Percentiles rank a stretch among this genome's conserved stretches.
Evolutionary conservation across 495 filamentous ascomycete species (phyloP).

Genomic region (Penicillium canescens): DNA sequence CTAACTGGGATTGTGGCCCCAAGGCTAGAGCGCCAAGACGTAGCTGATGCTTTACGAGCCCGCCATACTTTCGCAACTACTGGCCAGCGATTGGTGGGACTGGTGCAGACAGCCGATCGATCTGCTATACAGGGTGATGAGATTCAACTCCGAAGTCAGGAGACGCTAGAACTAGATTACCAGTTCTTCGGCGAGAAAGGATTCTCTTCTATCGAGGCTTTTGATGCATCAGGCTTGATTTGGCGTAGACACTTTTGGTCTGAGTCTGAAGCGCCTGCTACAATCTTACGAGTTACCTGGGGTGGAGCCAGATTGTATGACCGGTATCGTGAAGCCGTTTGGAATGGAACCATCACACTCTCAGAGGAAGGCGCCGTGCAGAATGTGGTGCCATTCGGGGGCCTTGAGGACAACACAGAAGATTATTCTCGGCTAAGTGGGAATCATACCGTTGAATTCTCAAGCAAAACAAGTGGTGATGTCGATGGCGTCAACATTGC

Average conservation of each 20-base stretch:
- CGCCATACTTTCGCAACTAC: slow-evolving; percentile 28
- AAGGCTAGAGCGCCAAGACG: slow-evolving; percentile 9
- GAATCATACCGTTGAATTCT: slow-evolving; percentile 8
- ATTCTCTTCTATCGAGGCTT: slow-evolving; percentile 27
- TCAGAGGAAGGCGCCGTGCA: neutral
- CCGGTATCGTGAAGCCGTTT: slow-evolving; percentile 25
- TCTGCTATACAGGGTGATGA: slow-evolving; percentile 24
- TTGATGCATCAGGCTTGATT: slow-evolving; percentile 16
- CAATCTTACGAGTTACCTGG: slow-evolving; percentile 18
- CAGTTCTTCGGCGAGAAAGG: slow-evolving; percentile 19
- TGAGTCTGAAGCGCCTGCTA: slow-evolving; percentile 9
- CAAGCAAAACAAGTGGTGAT: slow-evolving; percentile 29
- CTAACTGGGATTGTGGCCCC: slow-evolving; percentile 20
- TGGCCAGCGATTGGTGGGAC: slow-evolving; percentile 23
- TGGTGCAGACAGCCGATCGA: slow-evolving; percentile 5
- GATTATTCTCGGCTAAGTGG: slow-evolving; percentile 9
- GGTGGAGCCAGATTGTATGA: slow-evolving; percentile 23
- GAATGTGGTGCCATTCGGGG: slow-evolving; percentile 12
- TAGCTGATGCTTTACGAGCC: slow-evolving; percentile 18
- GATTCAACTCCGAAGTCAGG: neutral
- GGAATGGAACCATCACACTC: slow-evolving; percentile 15
- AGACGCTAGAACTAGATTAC: slow-evolving; percentile 14
- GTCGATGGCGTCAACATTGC: slow-evolving; percentile 25
- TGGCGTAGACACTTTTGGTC: slow-evolving; percentile 17
- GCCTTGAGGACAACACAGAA: slow-evolving; percentile 17